Base-by-base conservation (phyloP, 2,329 filamentous ascomycete species). In the Cytospora piceae region DNA sequence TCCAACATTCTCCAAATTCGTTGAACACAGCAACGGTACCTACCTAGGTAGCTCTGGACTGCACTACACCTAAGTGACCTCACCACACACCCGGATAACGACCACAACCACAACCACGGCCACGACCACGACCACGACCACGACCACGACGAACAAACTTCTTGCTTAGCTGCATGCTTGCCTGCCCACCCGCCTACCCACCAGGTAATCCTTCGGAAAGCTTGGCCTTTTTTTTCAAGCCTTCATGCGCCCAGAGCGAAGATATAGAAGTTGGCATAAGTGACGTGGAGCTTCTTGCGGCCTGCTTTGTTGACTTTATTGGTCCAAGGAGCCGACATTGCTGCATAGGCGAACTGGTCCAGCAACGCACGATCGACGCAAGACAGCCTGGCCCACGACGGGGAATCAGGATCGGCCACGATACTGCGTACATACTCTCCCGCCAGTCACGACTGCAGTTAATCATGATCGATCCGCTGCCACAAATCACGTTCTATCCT, bases 361-460 rank as follows among this genome's bases (percentile, higher is more conserved):
- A 42, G 53, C 58, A 57, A 58, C 59, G 66, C 63, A 60, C 63
- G 32, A 58, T 61, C 59, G 63, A 67, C 66, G 66, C 63, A 54
- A 63, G 66, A 61, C 66, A 67, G 63, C 58, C 59, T 67, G 66
- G 63, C 64, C 60, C 46, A 63, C 59, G 31, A 66, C 59, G 59
- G 52, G 63, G 58, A 65, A 62, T 63, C 66, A 67, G 59, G 55
- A 58, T 61, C 49, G 55, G 66, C 58, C 63, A 67, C 66, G 63
- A 67, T 67, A 46, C 42, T 46, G 42, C 17, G 17, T 46, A 67
- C 63, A 63, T 46, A 59, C 57, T 54, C 55, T 49, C 32, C 42
- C 31, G 39, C 55, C 63, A 67, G 59, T 63, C 63, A 60, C 58
- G 54, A 24, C 49, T 42, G 49, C 54, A 32, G 31, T 59, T 53